Evolutionary conservation across 768 basidiomycete genomes (phyloP).

Genomic region (Galerina sulciceps): DNA sequence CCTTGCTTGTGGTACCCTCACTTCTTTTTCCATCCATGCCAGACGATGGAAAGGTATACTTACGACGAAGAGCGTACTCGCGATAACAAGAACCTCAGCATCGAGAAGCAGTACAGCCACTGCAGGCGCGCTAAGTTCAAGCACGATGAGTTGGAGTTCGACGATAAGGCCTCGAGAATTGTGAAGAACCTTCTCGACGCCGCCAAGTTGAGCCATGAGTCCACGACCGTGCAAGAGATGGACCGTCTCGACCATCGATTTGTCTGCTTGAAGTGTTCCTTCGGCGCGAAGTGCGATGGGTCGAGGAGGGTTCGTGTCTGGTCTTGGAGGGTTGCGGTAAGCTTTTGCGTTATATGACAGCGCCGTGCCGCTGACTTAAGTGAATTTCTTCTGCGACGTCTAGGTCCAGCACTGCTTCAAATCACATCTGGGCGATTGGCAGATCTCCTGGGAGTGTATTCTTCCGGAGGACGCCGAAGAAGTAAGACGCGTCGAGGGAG

Average conservation of each 20-base stretch:
- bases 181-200: slow-evolving; percentile 34
- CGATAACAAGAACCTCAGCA: slow-evolving; percentile 14
- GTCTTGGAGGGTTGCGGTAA: slow-evolving; percentile 38
- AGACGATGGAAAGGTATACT: slow-evolving; percentile 14
- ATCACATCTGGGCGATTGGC: slow-evolving; percentile 31
- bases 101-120: slow-evolving; percentile 9
- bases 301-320: slow-evolving; percentile 30
- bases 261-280: slow-evolving; percentile 39
- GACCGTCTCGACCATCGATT: slow-evolving; percentile 34
- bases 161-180: slow-evolving; percentile 31
- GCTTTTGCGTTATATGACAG: slow-evolving; percentile 5
- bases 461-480: slow-evolving; percentile 24
- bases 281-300: slow-evolving; percentile 35
- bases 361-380: not conserved
- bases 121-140: slow-evolving; percentile 27
- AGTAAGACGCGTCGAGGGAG: slow-evolving; percentile 23
- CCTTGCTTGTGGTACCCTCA: slow-evolving; percentile 38
- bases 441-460: slow-evolving; percentile 32
- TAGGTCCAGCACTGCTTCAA: slow-evolving; percentile 37
- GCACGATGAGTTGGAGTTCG: slow-evolving; percentile 26
- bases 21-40: slow-evolving; percentile 37
- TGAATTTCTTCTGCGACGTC: not conserved
- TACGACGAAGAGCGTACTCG: slow-evolving; percentile 6
- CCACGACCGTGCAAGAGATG: slow-evolving; percentile 25
- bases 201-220: slow-evolving; percentile 26